Percentiles rank a stretch among this genome's conserved stretches.
Conservation (phyloP, 805 yeast genomes). For the Ogataea methylovora region DNA sequence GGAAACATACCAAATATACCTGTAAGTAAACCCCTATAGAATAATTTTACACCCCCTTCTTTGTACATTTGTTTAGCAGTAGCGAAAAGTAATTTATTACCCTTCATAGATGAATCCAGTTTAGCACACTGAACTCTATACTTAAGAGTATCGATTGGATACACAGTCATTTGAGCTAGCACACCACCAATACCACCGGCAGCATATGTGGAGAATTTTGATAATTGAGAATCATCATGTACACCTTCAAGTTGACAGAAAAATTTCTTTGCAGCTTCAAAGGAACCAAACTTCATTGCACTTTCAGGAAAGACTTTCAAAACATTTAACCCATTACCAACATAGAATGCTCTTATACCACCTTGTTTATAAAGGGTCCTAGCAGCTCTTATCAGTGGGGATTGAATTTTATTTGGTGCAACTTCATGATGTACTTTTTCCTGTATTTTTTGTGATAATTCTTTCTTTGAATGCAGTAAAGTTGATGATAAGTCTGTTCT, state of each 20-base stretch:
- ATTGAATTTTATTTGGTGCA: constrained; percentile 42
- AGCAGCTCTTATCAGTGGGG: constrained; percentile 78
- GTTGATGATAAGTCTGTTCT: constrained; percentile 76
- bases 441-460: constrained; percentile 24
- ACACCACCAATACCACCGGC: constrained; percentile 98
- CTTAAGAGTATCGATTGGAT: constrained; percentile 92
- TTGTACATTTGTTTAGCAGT: constrained; percentile 74
- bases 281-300: constrained; percentile 95
- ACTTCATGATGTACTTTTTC: constrained; percentile 33
- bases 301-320: constrained; percentile 93
- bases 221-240: constrained; percentile 58
- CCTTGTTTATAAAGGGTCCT: constrained; percentile 79
- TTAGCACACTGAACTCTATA: constrained; percentile 92
- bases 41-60: constrained; percentile 72
- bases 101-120: constrained; percentile 52
- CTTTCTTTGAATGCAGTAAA: constrained; percentile 47
- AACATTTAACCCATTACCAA: constrained; percentile 92
- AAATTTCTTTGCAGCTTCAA: constrained; percentile 76
- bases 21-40: constrained; percentile 81
- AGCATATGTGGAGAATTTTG: constrained; percentile 71
- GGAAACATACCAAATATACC: constrained; percentile 98
- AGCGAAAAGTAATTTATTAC: constrained; percentile 48
- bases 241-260: constrained; percentile 73
- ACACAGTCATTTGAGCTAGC: constrained; percentile 83
- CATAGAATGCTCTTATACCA: constrained; percentile 82